phyloP scores from a whole-genome alignment of 495 filamentous ascomycete genomes.

The Diplogelasinospora grovesii region DNA sequence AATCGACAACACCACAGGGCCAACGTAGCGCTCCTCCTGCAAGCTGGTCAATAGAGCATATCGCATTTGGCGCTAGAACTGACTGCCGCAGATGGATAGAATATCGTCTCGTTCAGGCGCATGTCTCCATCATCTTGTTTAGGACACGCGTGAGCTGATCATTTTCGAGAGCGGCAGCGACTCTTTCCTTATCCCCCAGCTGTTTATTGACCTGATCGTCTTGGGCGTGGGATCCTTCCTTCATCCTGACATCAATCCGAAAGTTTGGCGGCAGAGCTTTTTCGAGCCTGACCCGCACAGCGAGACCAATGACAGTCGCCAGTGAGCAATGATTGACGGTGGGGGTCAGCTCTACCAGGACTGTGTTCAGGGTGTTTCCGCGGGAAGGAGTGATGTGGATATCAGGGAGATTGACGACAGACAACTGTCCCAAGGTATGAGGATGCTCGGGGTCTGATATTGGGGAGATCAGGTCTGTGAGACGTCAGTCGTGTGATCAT shows the following conservation, averaged over 20 bases:
- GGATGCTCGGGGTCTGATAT: conserved; percentile 97
- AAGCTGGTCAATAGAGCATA: too few relatives aligned
- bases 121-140: conserved; percentile 88
- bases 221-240: conserved; percentile 91
- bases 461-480: conserved; percentile 78
- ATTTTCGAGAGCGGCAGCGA: conserved; percentile 92
- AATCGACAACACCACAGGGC: too few relatives aligned
- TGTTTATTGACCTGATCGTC: conserved; percentile 95
- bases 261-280: conserved; percentile 89
- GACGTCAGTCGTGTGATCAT: conserved; percentile 33
- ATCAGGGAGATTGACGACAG: conserved; percentile 89
- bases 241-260: conserved; percentile 86
- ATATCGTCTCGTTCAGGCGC: conserved; percentile 35
- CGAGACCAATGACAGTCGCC: conserved; percentile 92
- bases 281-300: conserved; percentile 84
- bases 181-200: conserved; percentile 89
- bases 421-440: conserved; percentile 81
- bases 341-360: conserved; percentile 78
- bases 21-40: too few relatives aligned
- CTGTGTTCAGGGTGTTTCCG: conserved; percentile 41
- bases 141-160: conserved; percentile 79
- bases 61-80: too few relatives aligned
- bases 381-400: conserved; percentile 67
- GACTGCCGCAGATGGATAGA: too few relatives aligned
- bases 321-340: conserved; percentile 96